Conservation (phyloP, 306 rosid species). For the Vigna hirtella region DNA sequence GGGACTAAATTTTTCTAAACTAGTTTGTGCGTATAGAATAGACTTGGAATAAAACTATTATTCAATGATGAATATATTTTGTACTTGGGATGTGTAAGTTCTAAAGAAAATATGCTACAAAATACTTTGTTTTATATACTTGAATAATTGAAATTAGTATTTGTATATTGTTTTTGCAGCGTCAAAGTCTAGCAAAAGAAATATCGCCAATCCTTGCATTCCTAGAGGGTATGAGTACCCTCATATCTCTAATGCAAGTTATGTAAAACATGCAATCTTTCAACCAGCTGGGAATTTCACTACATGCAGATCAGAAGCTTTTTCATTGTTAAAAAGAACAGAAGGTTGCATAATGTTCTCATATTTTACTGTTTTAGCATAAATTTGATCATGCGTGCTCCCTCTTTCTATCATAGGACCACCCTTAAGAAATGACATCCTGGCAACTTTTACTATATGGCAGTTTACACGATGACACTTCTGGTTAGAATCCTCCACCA, state of each 20-base stretch:
- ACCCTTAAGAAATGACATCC: no score
- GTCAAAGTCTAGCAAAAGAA: slow-evolving; percentile 42
- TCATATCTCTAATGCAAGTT: slow-evolving; percentile 43
- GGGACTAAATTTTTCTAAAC: background rate
- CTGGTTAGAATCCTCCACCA: no score
- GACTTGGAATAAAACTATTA: background rate
- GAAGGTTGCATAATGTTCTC: slow-evolving; percentile 46
- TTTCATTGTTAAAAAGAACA: slow-evolving; percentile 46
- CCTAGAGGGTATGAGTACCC: slow-evolving; percentile 56
- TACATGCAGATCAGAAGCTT: slow-evolving; percentile 53
- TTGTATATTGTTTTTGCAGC: slow-evolving; percentile 45
- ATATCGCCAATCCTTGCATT: slow-evolving; percentile 52
- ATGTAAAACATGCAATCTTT: slow-evolving; percentile 34
- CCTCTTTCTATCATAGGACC: background rate
- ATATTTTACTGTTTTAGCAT: slow-evolving; percentile 4
- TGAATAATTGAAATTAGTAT: slow-evolving; percentile 1
- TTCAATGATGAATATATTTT: background rate
- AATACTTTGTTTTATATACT: slow-evolving; percentile 6
- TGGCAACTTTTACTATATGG: no score
- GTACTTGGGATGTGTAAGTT: background rate
- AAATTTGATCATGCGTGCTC: slow-evolving; percentile 3
- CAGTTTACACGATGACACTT: no score
- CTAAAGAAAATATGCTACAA: background rate
- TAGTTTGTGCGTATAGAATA: slow-evolving; percentile 2
- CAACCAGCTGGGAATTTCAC: slow-evolving; percentile 61